Percentiles rank a stretch among this genome's conserved stretches.
Conservation (phyloP, 257 asterid species). For the Petrea volubilis region DNA sequence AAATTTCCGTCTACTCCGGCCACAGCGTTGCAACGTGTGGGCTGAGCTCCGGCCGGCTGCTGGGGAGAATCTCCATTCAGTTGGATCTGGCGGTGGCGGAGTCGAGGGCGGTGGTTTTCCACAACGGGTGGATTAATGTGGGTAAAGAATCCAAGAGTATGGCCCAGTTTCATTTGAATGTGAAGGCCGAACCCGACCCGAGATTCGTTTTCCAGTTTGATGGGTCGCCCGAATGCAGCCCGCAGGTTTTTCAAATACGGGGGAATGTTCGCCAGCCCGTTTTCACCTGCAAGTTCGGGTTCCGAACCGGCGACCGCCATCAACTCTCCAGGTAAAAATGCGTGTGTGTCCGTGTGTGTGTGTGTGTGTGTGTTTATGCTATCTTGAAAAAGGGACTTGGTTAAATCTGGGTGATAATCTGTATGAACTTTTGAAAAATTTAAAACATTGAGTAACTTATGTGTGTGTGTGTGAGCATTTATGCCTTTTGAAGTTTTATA, state of each 20-base stretch:
- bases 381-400: too few relatives aligned
- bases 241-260: constrained; percentile 77
- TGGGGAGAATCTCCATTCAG: constrained; percentile 69
- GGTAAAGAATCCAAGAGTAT: constrained; percentile 49
- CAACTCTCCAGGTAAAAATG: constrained; percentile 80
- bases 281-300: constrained; percentile 91
- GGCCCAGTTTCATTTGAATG: constrained; percentile 72
- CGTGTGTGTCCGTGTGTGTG: too few relatives aligned
- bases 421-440: too few relatives aligned
- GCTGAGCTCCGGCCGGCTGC: constrained; percentile 58
- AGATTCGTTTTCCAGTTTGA: constrained; percentile 89
- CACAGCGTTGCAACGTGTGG: constrained; percentile 67
- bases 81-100: constrained; percentile 65
- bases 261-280: constrained; percentile 87
- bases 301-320: constrained; percentile 65
- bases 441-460: too few relatives aligned
- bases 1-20: constrained; percentile 73
- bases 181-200: constrained; percentile 92
- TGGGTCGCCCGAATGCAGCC: constrained; percentile 90
- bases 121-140: constrained; percentile 69
- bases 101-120: constrained; percentile 46
- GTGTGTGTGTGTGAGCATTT: too few relatives aligned
- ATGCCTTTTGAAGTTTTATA: too few relatives aligned
- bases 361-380: too few relatives aligned
- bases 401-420: too few relatives aligned